Conservation (phyloP, 2,329 filamentous ascomycete genomes). For the Zopfia rhizophila region DNA sequence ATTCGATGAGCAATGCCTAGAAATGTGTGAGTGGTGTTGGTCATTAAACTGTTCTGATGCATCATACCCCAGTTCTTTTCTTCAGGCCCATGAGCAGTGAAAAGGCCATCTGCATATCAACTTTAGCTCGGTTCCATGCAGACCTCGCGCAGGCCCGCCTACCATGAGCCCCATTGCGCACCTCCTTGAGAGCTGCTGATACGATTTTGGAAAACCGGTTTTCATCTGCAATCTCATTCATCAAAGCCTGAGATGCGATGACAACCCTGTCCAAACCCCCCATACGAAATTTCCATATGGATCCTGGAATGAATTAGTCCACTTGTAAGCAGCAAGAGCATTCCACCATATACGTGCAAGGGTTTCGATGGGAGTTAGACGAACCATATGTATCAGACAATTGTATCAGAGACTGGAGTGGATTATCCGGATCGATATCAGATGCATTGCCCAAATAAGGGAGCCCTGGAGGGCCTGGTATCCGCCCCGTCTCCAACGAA, state of each 20-base stretch:
- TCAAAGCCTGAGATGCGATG: constrained; percentile 44
- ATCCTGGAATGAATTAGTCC: constrained; percentile 27
- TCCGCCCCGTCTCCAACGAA: constrained; percentile 54
- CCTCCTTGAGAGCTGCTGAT: constrained; percentile 39
- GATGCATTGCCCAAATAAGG: constrained; percentile 73
- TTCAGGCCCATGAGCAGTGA: constrained; percentile 52
- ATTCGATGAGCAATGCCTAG: constrained; percentile 70
- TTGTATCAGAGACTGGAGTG: constrained; percentile 64
- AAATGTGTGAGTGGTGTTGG: constrained; percentile 1
- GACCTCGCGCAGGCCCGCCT: not conserved
- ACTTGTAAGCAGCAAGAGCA: not conserved
- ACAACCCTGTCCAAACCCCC: constrained; percentile 39
- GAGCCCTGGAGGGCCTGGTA: constrained; percentile 72
- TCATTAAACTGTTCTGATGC: not conserved
- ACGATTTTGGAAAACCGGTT: constrained; percentile 46
- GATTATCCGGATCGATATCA: constrained; percentile 70
- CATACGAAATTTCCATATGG: constrained; percentile 46
- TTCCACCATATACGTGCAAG: not conserved
- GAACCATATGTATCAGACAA: constrained; percentile 74
- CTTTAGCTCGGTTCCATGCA: not conserved
- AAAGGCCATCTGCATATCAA: constrained; percentile 48
- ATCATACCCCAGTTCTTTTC: constrained; percentile 50
- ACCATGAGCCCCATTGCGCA: constrained; percentile 49
- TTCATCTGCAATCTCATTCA: constrained; percentile 55
- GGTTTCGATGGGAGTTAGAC: constrained; percentile 13